Evolutionary conservation across 192 early-diverging fungal genomes (phyloP), one percentile per base, ranked within the genome.

Genomic region (Rhizoclosmatium sp.): DNA sequence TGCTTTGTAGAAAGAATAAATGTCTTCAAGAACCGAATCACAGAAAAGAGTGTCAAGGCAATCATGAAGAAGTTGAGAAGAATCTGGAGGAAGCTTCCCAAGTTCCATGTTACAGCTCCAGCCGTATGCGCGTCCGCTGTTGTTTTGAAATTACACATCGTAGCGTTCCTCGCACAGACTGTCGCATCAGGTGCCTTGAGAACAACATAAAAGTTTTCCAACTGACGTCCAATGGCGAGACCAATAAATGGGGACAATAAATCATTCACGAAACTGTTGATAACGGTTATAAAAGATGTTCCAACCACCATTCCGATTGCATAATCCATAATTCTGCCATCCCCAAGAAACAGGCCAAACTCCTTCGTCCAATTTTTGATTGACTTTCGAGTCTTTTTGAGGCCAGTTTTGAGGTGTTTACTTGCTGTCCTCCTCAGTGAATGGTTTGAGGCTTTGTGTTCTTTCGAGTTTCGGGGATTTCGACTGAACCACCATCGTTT

Each of bases 51-150:
- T 56, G 83, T 71, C 54, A 85, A 78, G 42, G 86, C 83, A 56
- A 91, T 56, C 19, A 91, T 82, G 73, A 91, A 80, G 51, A 91
- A 91, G 79, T 91, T 91, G 80, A 91, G 81, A 60, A 90, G 61
- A n/a, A 77, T 86, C 65, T 91, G 90, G 59, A 91, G 61, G 60
- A 91, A 91, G 69, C 82, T 81, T 2, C 90, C 90, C 58, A 81
- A 87, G 48, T 82, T 82, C 80, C 80, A 82, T 7, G 80, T 78
- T 9, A 82, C 80, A 3, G 76, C 80, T 47, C 80, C 80, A 4
- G 58, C 45, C n/a, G 9, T 59, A 7, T 65, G 80, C 1, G 80
- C 80, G 19, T 75, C 72, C 14, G 39, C 59, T 16, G 47, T 3
- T 12, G 72, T 75, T 31, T 62, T 7, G 44, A 75, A 75, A 3